phyloP scores from a whole-genome alignment of 305 asterid species.

The Fraxinus dipetala region DNA sequence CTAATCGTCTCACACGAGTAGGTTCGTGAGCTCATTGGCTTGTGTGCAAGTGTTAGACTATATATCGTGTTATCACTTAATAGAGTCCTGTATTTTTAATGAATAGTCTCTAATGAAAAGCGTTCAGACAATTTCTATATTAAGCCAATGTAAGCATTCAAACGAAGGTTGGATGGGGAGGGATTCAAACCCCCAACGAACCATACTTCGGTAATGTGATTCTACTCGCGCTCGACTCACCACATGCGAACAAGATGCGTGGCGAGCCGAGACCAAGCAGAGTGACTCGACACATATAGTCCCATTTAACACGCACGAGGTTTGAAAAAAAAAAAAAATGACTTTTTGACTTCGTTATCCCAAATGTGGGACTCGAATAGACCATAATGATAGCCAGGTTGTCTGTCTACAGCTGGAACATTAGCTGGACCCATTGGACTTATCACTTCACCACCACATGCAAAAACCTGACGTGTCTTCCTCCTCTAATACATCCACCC shows the following conservation, averaged over 20 bases:
- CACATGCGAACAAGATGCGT: background rate
- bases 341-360: background rate
- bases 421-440: slow-evolving; percentile 1
- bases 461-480: background rate
- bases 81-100: too few species aligned
- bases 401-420: slow-evolving; percentile 4
- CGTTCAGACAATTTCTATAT: background rate
- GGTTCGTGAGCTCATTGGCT: background rate
- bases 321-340: background rate
- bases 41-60: background rate
- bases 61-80: too few species aligned
- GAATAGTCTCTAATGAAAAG: background rate
- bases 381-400: background rate
- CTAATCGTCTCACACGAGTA: background rate
- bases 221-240: background rate
- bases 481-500: background rate
- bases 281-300: background rate
- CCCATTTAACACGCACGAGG: background rate
- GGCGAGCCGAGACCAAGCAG: background rate
- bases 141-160: background rate
- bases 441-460: background rate
- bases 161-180: background rate
- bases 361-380: background rate
- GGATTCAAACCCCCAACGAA: background rate
- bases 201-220: background rate